phyloP scores from a whole-genome alignment of 2,329 filamentous ascomycete genomes.

The Magnaporthiopsis rhizophila region DNA sequence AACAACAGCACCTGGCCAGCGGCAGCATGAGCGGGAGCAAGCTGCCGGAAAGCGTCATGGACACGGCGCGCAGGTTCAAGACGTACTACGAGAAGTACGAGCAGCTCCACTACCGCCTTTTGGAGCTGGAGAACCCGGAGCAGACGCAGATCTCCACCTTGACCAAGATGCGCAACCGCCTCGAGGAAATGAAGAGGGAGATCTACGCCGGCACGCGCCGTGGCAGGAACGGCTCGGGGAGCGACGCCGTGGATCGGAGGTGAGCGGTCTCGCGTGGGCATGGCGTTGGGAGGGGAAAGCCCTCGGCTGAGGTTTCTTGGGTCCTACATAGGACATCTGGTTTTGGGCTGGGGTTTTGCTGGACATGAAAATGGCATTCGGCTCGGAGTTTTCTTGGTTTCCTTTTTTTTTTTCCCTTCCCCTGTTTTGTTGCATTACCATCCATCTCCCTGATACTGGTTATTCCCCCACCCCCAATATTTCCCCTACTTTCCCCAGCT shows the following conservation, averaged over 20 bases:
- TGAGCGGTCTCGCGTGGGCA: not conserved
- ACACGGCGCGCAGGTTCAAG: slow-evolving; percentile 48
- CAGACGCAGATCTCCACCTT: slow-evolving; percentile 42
- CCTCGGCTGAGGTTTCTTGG: too few species aligned
- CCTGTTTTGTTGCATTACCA: not conserved
- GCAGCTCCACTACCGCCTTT: slow-evolving; percentile 47
- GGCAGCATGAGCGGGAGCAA: slow-evolving; percentile 18
- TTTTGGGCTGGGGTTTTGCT: slow-evolving; percentile 6
- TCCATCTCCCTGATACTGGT: not conserved
- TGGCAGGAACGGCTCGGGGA: slow-evolving; percentile 1
- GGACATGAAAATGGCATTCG: slow-evolving; percentile 4
- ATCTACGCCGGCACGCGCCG: slow-evolving; percentile 38
- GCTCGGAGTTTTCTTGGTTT: not conserved
- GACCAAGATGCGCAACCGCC: slow-evolving; percentile 43
- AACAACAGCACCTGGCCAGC: slow-evolving; percentile 19
- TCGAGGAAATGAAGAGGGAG: slow-evolving; percentile 50
- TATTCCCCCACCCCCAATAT: not conserved
- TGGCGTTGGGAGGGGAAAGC: not conserved
- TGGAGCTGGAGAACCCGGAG: slow-evolving; percentile 39
- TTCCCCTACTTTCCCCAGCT: not conserved
- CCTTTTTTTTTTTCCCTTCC: too few species aligned
- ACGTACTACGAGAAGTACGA: slow-evolving; percentile 48
- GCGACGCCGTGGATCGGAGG: slow-evolving; percentile 1
- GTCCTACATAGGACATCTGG: too few species aligned
- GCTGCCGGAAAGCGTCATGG: slow-evolving; percentile 39